phyloP scores from a whole-genome alignment of 768 basidiomycete species.

The Filobasidium floriforme region DNA sequence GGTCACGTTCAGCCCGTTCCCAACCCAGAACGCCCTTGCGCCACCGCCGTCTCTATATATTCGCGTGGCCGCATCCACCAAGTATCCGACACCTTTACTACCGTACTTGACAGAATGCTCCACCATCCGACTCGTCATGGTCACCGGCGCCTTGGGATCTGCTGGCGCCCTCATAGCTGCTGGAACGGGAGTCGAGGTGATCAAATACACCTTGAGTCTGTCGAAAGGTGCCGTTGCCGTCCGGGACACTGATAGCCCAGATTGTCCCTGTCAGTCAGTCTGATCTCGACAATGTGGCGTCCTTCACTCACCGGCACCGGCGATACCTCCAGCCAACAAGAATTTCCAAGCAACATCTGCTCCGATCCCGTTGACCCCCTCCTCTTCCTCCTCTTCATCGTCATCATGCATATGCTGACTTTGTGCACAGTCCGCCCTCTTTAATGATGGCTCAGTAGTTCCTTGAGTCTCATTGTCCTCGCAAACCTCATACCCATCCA shows the following conservation, averaged over 20 bases:
- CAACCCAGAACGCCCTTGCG: conserved; percentile 90
- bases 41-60: conserved; percentile 83
- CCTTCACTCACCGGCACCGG: conserved; percentile 69
- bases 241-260: conserved; percentile 63
- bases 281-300: conserved; percentile 4
- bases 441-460: not conserved
- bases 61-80: conserved; percentile 63
- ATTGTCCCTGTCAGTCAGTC: too few relatives aligned
- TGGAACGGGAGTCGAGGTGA: conserved; percentile 52
- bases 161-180: conserved; percentile 44
- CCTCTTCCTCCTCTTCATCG: conserved; percentile 52
- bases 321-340: conserved; percentile 84
- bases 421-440: not conserved
- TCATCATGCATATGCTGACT: conserved; percentile 22
- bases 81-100: conserved; percentile 47
- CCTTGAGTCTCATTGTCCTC: not conserved
- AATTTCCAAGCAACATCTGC: conserved; percentile 74
- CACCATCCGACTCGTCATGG: conserved; percentile 47
- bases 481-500: conserved; percentile 15
- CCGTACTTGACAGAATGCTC: conserved; percentile 41
- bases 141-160: conserved; percentile 45
- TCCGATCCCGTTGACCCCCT: conserved; percentile 58
- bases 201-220: conserved; percentile 89
- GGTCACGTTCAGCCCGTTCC: conserved; percentile 74
- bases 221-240: conserved; percentile 97